These are phyloP conservation scores for Pascua sp. DNA, from an alignment of 1,284 basidiomycete species.

Conservation along the genomic window DNA sequence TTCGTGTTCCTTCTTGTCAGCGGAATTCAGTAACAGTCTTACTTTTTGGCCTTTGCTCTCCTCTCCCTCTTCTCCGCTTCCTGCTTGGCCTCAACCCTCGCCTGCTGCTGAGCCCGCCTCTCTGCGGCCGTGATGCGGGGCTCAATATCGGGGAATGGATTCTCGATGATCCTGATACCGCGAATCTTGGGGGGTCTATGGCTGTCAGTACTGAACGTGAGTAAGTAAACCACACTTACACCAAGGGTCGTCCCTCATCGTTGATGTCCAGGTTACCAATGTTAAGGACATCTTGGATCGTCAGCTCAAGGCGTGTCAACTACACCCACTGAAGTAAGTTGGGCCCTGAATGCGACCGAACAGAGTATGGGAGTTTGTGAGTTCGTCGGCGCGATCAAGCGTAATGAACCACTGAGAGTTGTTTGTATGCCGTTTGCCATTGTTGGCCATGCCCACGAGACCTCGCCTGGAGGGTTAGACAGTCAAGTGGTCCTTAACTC, in stretches of 20 bases:
- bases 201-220: slow-evolving; percentile 5
- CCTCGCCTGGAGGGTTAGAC: slow-evolving; percentile 69
- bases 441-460: slow-evolving; percentile 90
- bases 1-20: slow-evolving; percentile 67
- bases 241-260: slow-evolving; percentile 74
- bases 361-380: slow-evolving; percentile 82
- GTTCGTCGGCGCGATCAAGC: slow-evolving; percentile 78
- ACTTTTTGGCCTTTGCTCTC: slow-evolving; percentile 79
- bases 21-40: slow-evolving; percentile 7
- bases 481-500: background rate
- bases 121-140: slow-evolving; percentile 95
- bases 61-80: slow-evolving; percentile 71
- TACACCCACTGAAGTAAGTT: slow-evolving; percentile 75
- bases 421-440: slow-evolving; percentile 75
- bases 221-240: slow-evolving; percentile 56
- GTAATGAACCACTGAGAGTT: slow-evolving; percentile 90
- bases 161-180: slow-evolving; percentile 76
- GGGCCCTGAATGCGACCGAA: slow-evolving; percentile 64
- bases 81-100: slow-evolving; percentile 67
- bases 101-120: slow-evolving; percentile 73
- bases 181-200: slow-evolving; percentile 82
- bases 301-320: background rate
- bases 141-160: slow-evolving; percentile 90
- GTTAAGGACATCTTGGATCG: slow-evolving; percentile 70
- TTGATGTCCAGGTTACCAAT: slow-evolving; percentile 85